These are phyloP conservation scores for Hericium coralloides DNA, from an alignment of 768 basidiomycete genomes.

Conservation along the genomic window DNA sequence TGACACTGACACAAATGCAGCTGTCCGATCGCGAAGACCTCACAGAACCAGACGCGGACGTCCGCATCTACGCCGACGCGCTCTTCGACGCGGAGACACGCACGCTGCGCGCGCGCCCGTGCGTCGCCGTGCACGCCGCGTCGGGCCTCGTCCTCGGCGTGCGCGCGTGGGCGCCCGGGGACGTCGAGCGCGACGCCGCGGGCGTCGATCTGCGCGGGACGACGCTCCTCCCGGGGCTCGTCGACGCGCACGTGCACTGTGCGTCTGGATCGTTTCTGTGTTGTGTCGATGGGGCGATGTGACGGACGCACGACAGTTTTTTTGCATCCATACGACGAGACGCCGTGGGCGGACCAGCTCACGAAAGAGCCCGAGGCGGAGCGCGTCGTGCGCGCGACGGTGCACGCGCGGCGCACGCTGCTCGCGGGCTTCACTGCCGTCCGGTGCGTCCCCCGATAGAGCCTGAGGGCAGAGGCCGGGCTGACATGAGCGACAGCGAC, in stretches of 20 bases:
- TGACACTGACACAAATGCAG: too few species aligned
- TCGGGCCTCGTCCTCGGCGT: conserved; percentile 44
- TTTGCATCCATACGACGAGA: conserved; percentile 51
- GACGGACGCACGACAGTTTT: conserved; percentile 36
- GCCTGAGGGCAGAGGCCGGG: not conserved
- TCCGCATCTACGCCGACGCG: conserved; percentile 33
- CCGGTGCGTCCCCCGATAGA: conserved; percentile 25
- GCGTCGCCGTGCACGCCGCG: conserved; percentile 37
- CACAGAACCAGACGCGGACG: not conserved
- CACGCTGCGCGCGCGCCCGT: conserved; percentile 32
- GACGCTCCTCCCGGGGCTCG: conserved; percentile 49
- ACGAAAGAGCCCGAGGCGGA: conserved; percentile 50
- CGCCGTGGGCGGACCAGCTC: conserved; percentile 53
- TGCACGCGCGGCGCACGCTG: conserved; percentile 47
- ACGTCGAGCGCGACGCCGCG: conserved; percentile 1
- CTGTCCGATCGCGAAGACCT: too few species aligned
- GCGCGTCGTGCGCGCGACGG: conserved; percentile 50
- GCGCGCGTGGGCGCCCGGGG: conserved; percentile 7
- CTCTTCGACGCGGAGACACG: conserved; percentile 41
- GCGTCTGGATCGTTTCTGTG: too few species aligned
- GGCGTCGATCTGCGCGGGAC: conserved; percentile 33
- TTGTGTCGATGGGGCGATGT: not conserved
- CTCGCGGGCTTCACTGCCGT: conserved; percentile 59
- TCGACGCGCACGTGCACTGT: conserved; percentile 51
- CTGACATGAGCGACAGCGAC: conserved; percentile 31